A percentile compares a stretch with the other conserved stretches of the same genome.
Conservation (phyloP, 495 filamentous ascomycete genomes). For the Parachaetomium inaequale region DNA sequence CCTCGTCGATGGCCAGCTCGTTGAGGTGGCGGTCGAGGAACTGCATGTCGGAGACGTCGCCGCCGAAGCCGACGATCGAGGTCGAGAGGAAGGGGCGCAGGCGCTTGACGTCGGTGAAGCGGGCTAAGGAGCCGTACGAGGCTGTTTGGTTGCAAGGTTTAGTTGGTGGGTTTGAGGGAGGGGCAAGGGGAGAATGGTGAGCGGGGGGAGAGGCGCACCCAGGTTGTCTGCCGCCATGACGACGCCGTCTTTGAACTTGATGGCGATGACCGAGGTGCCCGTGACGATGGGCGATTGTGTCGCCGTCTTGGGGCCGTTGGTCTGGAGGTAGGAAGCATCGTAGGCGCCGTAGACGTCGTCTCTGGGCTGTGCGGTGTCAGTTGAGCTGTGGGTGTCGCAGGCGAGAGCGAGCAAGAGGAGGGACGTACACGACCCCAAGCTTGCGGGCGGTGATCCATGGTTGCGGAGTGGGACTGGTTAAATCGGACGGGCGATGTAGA, state of each 20-base stretch:
- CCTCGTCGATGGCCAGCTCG: conserved; percentile 82
- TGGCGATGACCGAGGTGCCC: conserved; percentile 87
- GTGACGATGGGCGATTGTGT: conserved; percentile 91
- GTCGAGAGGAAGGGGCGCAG: conserved; percentile 77
- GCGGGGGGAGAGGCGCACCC: conserved; percentile 49
- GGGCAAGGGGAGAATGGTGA: not conserved
- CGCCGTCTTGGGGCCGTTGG: conserved; percentile 66
- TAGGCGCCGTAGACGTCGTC: conserved; percentile 95
- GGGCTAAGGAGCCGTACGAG: conserved; percentile 94
- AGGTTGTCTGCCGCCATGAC: conserved; percentile 96
- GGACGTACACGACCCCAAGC: conserved; percentile 85
- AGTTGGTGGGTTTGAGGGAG: conserved; percentile 9
- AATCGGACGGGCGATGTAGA: conserved; percentile 13
- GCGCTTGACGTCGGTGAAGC: conserved; percentile 90
- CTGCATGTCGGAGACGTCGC: conserved; percentile 98
- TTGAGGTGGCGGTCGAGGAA: conserved; percentile 86
- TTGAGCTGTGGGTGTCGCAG: conserved; percentile 7
- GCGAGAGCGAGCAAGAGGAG: not conserved
- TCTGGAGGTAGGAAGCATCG: conserved; percentile 75
- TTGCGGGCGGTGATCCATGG: conserved; percentile 94
- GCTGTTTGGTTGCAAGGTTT: conserved; percentile 47
- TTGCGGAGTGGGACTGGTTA: conserved; percentile 2
- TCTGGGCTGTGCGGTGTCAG: conserved; percentile 61
- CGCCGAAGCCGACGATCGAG: conserved; percentile 80
- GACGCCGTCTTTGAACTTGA: conserved; percentile 94